These are phyloP conservation scores for Blepharisma undulans DNA, from an alignment of 169 alveolate genomes.

Conservation along the genomic window DNA sequence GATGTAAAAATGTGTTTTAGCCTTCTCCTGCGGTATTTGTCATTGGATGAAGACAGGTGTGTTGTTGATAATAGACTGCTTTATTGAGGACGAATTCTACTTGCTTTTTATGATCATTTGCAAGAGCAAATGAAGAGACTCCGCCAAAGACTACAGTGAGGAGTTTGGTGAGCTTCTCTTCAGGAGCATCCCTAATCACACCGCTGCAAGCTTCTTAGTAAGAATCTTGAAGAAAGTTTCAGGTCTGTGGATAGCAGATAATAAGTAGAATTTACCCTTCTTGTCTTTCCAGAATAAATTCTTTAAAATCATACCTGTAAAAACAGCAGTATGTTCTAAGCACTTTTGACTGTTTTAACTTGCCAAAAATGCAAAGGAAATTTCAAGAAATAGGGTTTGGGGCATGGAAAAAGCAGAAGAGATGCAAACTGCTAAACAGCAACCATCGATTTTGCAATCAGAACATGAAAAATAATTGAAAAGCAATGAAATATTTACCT, in stretches of 20 bases:
- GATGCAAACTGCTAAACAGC: too few species aligned
- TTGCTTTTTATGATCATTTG: conserved; percentile 39
- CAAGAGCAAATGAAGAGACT: conserved; percentile 50
- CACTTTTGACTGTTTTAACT: conserved; percentile 34
- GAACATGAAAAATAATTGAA: background rate
- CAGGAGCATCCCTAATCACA: conserved; percentile 55
- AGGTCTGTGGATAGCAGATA: conserved; percentile 50
- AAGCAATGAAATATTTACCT: background rate
- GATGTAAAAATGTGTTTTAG: conserved; percentile 38
- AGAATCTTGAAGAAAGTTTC: conserved; percentile 55
- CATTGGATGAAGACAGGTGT: conserved; percentile 54
- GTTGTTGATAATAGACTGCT: conserved; percentile 15
- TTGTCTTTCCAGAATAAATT: conserved; percentile 54
- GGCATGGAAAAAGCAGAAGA: too few species aligned
- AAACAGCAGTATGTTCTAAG: background rate
- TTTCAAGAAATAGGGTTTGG: too few species aligned
- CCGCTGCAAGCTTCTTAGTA: conserved; percentile 44
- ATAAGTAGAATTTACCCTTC: conserved; percentile 39
- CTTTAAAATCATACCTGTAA: conserved; percentile 42
- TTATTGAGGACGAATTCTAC: conserved; percentile 49
- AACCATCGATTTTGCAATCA: background rate
- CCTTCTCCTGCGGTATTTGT: conserved; percentile 53
- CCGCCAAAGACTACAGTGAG: conserved; percentile 44
- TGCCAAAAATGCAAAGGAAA: too few species aligned
- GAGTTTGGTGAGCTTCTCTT: conserved; percentile 29